Evolutionary conservation across 345 rosid genomes (phyloP).

Genomic region (Rhodomyrtus tomentosa): DNA sequence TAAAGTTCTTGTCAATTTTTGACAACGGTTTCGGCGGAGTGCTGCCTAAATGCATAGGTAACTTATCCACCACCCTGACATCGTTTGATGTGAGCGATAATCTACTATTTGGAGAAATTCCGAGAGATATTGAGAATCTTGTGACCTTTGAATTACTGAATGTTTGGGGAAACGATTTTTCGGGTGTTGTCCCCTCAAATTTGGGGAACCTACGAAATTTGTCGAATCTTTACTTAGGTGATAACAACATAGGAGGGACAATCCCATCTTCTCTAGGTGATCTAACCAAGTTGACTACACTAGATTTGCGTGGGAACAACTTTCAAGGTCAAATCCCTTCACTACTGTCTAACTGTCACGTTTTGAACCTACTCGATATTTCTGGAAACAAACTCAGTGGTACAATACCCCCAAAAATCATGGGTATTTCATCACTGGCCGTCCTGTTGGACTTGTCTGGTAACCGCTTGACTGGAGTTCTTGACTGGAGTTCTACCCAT

Average conservation of each 20-base stretch:
- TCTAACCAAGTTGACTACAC: rapidly evolving
- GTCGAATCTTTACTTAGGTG: rapidly evolving
- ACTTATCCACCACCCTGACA: background rate
- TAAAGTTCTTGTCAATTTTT: rapidly evolving
- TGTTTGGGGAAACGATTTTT: background rate
- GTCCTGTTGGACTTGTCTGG: background rate
- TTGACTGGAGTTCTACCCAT: conserved; percentile 3
- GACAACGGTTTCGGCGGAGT: background rate
- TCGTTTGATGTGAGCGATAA: rapidly evolving
- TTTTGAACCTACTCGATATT: background rate
- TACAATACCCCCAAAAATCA: background rate
- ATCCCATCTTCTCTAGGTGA: background rate
- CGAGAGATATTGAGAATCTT: background rate
- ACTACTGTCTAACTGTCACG: background rate
- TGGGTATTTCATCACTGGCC: background rate
- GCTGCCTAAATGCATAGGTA: background rate
- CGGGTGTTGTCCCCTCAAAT: background rate
- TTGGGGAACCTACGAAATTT: background rate
- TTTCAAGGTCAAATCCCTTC: background rate
- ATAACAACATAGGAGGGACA: background rate
- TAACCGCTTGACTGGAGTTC: background rate
- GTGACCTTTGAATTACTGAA: rapidly evolving
- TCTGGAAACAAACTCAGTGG: background rate
- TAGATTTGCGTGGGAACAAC: background rate
- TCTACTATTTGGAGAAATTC: background rate